Percentiles rank a stretch among this genome's conserved stretches.
Conservation (phyloP, 306 rosid species). For the Vigna mungo region DNA sequence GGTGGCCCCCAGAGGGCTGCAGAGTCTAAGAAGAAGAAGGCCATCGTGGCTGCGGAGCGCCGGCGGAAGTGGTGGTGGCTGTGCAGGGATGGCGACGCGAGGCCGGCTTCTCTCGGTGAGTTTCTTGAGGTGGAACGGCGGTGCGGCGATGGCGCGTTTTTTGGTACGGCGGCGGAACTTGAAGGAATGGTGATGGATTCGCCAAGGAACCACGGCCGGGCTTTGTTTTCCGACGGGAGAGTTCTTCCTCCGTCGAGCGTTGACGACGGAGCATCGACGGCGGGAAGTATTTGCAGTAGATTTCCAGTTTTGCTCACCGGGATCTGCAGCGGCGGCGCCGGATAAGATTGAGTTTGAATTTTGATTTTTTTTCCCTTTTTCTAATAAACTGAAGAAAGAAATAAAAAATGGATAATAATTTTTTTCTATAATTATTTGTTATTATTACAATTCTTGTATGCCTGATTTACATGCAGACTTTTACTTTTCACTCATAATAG, state of each 20-base stretch:
- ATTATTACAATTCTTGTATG: conserved; percentile 4
- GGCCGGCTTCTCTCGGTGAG: conserved; percentile 76
- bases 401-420: neutral
- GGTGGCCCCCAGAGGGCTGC: conserved; percentile 49
- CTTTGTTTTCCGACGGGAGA: conserved; percentile 78
- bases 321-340: conserved; percentile 81
- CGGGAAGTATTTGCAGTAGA: conserved; percentile 63
- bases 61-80: conserved; percentile 85
- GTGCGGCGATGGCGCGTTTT: conserved; percentile 84
- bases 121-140: conserved; percentile 88
- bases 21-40: conserved; percentile 51
- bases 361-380: neutral
- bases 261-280: conserved; percentile 62
- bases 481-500: conserved; percentile 19
- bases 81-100: conserved; percentile 70
- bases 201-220: conserved; percentile 58
- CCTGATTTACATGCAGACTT: conserved; percentile 30
- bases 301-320: conserved; percentile 79
- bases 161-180: conserved; percentile 74
- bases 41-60: conserved; percentile 49
- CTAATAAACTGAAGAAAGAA: neutral
- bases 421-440: neutral
- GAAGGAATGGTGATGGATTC: conserved; percentile 72
- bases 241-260: conserved; percentile 75
- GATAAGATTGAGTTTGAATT: conserved; percentile 35